Conservation (phyloP, 352 stramenopile genomes). For the Pythium aristosporum region DNA sequence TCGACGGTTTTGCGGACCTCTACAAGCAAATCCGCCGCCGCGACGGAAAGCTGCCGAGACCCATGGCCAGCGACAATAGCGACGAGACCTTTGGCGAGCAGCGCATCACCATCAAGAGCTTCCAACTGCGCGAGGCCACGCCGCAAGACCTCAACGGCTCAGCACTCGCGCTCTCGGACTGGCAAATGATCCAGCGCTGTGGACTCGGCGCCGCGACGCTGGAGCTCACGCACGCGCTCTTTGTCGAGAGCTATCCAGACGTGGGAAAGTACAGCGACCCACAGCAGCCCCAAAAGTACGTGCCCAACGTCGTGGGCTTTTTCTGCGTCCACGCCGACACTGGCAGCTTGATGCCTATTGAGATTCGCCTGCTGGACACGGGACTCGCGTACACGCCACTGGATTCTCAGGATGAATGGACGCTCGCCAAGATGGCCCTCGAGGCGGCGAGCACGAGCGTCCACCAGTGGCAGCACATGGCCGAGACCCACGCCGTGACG, state of each 20-base stretch:
- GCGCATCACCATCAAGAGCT: slow-evolving; percentile 32
- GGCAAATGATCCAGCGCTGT: background rate
- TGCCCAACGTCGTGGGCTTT: slow-evolving; percentile 16
- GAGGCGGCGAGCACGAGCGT: slow-evolving; percentile 9
- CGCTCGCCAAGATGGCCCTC: slow-evolving; percentile 26
- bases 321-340: slow-evolving; percentile 10
- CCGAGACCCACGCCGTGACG: slow-evolving; percentile 25
- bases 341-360: background rate
- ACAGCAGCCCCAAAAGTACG: slow-evolving; percentile 11
- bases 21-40: slow-evolving; percentile 14
- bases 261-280: slow-evolving; percentile 19
- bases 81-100: slow-evolving; percentile 40
- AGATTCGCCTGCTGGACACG: slow-evolving; percentile 22
- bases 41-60: background rate
- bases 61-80: slow-evolving; percentile 32
- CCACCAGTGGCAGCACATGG: slow-evolving; percentile 24
- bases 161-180: background rate
- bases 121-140: background rate
- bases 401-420: slow-evolving; percentile 20
- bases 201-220: background rate
- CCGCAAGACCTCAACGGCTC: background rate
- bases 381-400: slow-evolving; percentile 18
- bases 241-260: slow-evolving; percentile 10
- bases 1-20: slow-evolving; percentile 1
- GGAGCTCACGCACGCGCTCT: background rate